A percentile compares a stretch with the other conserved stretches of the same genome.
Evolutionary conservation across 768 basidiomycete genomes (phyloP).

Genomic region (Royoungia palumana): DNA sequence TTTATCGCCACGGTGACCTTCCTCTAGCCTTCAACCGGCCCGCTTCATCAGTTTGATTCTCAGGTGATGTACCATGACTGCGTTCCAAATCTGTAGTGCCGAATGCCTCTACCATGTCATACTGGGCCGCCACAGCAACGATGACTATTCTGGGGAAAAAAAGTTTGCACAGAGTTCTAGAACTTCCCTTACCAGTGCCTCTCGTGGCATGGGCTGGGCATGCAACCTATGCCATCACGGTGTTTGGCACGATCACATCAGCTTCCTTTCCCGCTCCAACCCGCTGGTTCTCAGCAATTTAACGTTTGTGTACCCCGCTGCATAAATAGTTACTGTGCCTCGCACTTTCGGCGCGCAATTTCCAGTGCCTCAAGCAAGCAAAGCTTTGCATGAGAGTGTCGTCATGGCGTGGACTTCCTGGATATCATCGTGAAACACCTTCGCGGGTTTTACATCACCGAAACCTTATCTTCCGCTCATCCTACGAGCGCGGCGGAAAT

Average conservation of each 20-base stretch:
- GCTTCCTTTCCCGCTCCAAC: background rate
- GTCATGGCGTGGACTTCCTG: no score
- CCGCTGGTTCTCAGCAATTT: background rate
- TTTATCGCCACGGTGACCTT: no score
- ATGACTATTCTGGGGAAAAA: background rate
- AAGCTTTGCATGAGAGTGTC: no score
- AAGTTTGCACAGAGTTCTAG: background rate
- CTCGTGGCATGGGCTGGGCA: background rate
- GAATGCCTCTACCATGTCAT: background rate
- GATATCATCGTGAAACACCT: background rate
- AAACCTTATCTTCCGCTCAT: background rate
- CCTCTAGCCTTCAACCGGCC: no score
- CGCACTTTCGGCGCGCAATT: no score
- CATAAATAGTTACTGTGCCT: no score
- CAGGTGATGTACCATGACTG: background rate
- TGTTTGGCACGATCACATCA: background rate
- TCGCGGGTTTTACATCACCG: background rate
- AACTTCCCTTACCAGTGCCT: background rate
- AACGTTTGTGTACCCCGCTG: background rate
- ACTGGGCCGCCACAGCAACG: background rate
- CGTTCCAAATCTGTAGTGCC: background rate
- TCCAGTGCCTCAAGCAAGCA: no score
- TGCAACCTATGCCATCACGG: background rate
- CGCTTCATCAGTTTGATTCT: background rate
- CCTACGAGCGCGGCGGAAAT: background rate